Evolutionary conservation across 768 basidiomycete genomes (phyloP).

Genomic region (Tephrocybe sp.): DNA sequence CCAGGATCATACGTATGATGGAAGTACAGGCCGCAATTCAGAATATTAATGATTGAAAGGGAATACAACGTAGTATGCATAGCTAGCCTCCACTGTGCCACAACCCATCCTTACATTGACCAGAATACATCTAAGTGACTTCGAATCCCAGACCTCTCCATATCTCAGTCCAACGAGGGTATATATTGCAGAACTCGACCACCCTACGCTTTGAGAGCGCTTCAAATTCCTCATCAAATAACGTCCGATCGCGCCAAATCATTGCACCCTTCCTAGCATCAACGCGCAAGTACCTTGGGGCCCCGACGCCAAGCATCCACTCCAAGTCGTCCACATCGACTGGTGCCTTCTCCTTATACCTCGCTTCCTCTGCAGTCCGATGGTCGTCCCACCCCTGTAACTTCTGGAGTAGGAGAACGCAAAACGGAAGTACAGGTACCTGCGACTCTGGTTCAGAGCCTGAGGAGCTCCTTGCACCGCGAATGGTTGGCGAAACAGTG

Average conservation of each 20-base stretch:
- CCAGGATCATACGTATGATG: too few relatives aligned
- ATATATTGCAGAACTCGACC: conserved; percentile 11
- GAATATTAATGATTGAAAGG: too few relatives aligned
- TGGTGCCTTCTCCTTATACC: conserved; percentile 14
- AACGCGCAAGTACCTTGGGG: not conserved
- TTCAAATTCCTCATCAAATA: conserved; percentile 17
- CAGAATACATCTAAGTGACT: too few relatives aligned
- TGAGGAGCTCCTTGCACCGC: too few relatives aligned
- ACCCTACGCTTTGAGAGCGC: conserved; percentile 11
- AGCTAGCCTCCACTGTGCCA: too few relatives aligned
- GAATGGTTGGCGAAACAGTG: not conserved
- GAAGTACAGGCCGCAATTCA: too few relatives aligned
- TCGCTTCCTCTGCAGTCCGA: conserved; percentile 8
- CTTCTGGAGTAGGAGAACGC: conserved; percentile 17
- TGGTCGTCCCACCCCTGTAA: conserved; percentile 22
- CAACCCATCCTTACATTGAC: too few relatives aligned
- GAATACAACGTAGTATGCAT: too few relatives aligned
- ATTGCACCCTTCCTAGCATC: not conserved
- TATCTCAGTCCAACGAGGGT: conserved; percentile 4
- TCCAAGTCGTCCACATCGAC: conserved; percentile 16
- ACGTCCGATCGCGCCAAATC: conserved; percentile 4
- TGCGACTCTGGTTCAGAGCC: not conserved
- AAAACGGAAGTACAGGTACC: conserved; percentile 16
- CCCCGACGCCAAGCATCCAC: conserved; percentile 5
- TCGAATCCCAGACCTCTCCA: conserved; percentile 13